Conservation (phyloP, 2,329 filamentous ascomycete genomes). For the Fusarium xylarioides region DNA sequence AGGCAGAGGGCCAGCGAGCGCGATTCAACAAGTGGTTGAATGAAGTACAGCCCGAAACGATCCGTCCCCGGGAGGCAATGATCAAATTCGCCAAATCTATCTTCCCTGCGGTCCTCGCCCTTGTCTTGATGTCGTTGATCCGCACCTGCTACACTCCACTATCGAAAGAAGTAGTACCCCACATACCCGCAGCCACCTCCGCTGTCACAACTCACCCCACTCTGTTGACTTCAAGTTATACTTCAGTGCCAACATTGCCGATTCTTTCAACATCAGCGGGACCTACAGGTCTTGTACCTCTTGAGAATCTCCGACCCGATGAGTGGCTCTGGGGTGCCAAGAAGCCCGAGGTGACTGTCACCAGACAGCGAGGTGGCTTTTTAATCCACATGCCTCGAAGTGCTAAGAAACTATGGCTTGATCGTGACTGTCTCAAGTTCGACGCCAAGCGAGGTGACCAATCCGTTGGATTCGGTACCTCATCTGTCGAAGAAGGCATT, state of each 20-base stretch:
- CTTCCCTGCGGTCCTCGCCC: conserved; percentile 41
- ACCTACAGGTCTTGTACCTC: conserved; percentile 43
- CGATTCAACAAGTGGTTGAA: conserved; percentile 22
- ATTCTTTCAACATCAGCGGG: conserved; percentile 27
- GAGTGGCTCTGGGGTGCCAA: conserved; percentile 49
- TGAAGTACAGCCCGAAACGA: conserved; percentile 20
- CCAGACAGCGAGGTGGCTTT: conserved; percentile 58
- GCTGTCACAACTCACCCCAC: conserved; percentile 40
- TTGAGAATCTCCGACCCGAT: conserved; percentile 43
- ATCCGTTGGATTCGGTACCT: conserved; percentile 59
- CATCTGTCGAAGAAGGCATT: conserved; percentile 60
- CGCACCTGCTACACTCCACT: conserved; percentile 42
- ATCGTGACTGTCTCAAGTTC: conserved; percentile 65
- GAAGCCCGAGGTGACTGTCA: conserved; percentile 45
- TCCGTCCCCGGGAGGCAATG: conserved; percentile 23
- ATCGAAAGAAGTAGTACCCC: conserved; percentile 28
- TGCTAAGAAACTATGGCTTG: conserved; percentile 63
- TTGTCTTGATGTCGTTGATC: conserved; percentile 38
- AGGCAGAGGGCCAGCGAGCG: conserved; percentile 9
- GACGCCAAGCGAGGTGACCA: conserved; percentile 60
- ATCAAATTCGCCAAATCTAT: conserved; percentile 22
- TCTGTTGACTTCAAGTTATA: conserved; percentile 28
- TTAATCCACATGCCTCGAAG: conserved; percentile 61
- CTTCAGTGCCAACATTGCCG: conserved; percentile 24
- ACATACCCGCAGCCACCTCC: conserved; percentile 40